Conservation (phyloP, 371 early-diverging fungal genomes). For the Syncephalastrum racemosum region DNA sequence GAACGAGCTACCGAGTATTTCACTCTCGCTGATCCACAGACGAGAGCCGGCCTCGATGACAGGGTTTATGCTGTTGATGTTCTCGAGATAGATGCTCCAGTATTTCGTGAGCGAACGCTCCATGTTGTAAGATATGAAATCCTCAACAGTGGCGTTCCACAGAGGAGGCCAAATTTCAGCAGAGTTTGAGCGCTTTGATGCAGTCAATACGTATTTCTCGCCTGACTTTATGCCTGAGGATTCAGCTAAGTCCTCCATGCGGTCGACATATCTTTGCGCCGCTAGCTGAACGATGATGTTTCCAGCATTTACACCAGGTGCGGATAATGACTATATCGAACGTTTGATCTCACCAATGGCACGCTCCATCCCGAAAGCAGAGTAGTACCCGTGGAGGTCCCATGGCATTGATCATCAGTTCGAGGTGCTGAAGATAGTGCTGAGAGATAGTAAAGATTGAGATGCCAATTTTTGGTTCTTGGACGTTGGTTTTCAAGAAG, state of each 20-base stretch:
- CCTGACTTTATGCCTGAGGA: not conserved
- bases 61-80: not conserved
- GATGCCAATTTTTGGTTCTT: not conserved
- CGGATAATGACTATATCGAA: not conserved
- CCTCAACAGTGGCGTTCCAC: not conserved
- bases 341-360: conserved; percentile 3
- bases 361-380: too few species aligned
- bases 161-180: not conserved
- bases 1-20: conserved; percentile 2
- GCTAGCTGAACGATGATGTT: conserved; percentile 1
- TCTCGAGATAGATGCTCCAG: not conserved
- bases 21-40: conserved; percentile 1
- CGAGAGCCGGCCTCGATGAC: not conserved
- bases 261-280: not conserved
- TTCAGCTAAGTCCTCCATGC: not conserved
- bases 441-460: not conserved
- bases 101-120: not conserved
- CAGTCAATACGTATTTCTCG: not conserved
- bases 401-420: too few species aligned
- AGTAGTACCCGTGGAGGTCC: too few species aligned
- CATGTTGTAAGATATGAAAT: not conserved
- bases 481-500: not conserved
- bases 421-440: too few species aligned
- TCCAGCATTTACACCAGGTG: not conserved
- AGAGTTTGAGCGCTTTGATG: not conserved